Base-by-base conservation (phyloP, 148 eudicot species). In the Pouteria glomerata region DNA sequence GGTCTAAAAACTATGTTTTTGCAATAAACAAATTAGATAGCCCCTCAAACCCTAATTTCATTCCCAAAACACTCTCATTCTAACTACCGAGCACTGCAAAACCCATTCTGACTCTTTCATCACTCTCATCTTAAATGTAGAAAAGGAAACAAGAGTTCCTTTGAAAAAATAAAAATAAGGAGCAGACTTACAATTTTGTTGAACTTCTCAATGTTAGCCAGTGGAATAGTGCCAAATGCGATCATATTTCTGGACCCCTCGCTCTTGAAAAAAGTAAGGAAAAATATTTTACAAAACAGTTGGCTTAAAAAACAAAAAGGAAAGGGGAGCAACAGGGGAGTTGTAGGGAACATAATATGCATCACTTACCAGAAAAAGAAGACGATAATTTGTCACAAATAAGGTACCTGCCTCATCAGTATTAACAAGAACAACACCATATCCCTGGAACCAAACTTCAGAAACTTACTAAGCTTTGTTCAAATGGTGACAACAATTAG, bases 381-480 rank as follows among this genome's bases (percentile, higher is more conserved):
- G 85, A 63, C 97, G 92, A 78, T 84, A 95, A 75, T 88, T 95
- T 41, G 99, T 89, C 37, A 95, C 85, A 73, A 89, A 86, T 82
- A 95, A 82, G 18, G 94, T 87, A 56, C 99, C 99, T 14, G 96
- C 96, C 74, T 91, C 96, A 51, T 95, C 92, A 14, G 82, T 87
- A 45, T 95, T 95, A 56, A 92, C 94, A 83, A 95, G 96, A 71
- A 88, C 96, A 76, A 91, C 98, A 48, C 93, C 97, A 79, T 71
- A 75, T 52, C 89, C 93, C 98, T 93, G 79, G n/a, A 78, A 74
- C 37, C 50, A 74, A 74, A 76, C 29, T 42, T 52, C n/a, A 63
- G 64, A 45, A 76, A 33, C 29, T 58, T 33, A 77, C 37, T 35
- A 63, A 77, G 21, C 24, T 68, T 34, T 19, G 30, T n/a, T 31